Conservation (phyloP, 208 protist species). For the Histomonas meleagridis region DNA sequence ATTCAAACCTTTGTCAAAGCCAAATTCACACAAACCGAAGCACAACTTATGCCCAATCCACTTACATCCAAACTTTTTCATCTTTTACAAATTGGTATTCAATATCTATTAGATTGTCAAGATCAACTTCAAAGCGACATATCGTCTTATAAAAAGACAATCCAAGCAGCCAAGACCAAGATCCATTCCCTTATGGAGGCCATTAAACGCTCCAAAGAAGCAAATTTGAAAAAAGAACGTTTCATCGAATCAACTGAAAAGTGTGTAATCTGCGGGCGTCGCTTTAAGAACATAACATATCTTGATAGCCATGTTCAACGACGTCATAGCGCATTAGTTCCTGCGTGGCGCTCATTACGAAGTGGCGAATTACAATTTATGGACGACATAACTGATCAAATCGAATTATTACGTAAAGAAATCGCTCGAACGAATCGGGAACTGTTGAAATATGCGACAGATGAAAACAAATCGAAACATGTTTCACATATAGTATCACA, state of each 20-base stretch:
- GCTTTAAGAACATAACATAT: not conserved
- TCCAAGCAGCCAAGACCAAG: not conserved
- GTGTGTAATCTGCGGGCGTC: not conserved
- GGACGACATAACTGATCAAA: not conserved
- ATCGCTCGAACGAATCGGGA: not conserved
- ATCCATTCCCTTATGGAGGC: not conserved
- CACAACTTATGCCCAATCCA: conserved; percentile 16
- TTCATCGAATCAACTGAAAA: not conserved
- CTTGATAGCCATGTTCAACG: not conserved
- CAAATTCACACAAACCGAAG: conserved; percentile 16
- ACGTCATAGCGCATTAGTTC: not conserved
- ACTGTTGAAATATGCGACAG: not conserved
- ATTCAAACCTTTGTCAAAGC: not conserved
- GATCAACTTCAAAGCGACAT: not conserved
- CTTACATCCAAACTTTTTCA: not conserved
- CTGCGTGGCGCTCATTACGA: not conserved
- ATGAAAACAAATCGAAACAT: not conserved
- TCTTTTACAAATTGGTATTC: conserved; percentile 1
- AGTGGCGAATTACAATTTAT: not conserved
- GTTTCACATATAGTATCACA: not conserved
- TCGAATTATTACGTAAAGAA: not conserved
- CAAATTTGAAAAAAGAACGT: not conserved
- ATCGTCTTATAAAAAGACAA: not conserved
- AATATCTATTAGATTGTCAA: conserved; percentile 32
- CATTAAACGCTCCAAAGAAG: not conserved